A percentile compares a stretch with the other conserved stretches of the same genome.
Evolutionary conservation across 257 asterid genomes (phyloP).

Genomic region (Solanum ahanhuiri): DNA sequence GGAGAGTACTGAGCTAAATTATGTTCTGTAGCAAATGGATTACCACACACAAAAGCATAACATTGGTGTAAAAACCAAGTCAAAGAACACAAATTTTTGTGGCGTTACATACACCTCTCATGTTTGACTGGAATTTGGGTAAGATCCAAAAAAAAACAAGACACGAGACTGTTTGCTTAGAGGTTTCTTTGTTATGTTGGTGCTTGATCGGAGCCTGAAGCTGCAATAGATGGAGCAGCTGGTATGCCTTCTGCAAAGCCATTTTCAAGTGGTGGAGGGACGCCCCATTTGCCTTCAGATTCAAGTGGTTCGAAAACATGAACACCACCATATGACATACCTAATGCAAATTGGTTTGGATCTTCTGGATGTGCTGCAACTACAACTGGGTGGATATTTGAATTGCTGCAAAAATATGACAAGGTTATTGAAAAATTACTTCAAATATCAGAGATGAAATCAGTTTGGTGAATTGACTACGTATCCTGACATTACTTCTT

Average conservation of each 20-base stretch:
- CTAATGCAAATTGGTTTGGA: slow-evolving; percentile 77
- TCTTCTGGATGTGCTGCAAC: slow-evolving; percentile 90
- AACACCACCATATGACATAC: slow-evolving; percentile 79
- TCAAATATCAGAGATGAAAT: not conserved
- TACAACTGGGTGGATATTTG: slow-evolving; percentile 61
- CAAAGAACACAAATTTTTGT: not conserved
- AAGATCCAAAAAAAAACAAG: not conserved
- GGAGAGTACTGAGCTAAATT: slow-evolving; percentile 4
- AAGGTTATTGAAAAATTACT: not conserved
- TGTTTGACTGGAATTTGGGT: not conserved
- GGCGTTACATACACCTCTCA: not conserved
- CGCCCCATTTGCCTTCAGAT: slow-evolving; percentile 73
- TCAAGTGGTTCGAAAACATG: slow-evolving; percentile 71
- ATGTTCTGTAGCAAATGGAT: not conserved
- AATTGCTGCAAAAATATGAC: slow-evolving; percentile 20
- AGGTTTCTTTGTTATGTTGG: not conserved
- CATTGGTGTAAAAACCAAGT: not conserved
- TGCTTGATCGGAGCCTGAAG: slow-evolving; percentile 47
- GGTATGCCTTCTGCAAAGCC: slow-evolving; percentile 37
- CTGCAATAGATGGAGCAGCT: slow-evolving; percentile 28
- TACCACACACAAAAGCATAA: not conserved
- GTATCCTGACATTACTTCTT: not conserved
- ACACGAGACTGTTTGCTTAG: not conserved
- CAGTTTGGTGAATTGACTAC: not conserved
- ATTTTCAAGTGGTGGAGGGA: slow-evolving; percentile 55